Base-by-base conservation (phyloP, 2,329 filamentous ascomycete species). In the Ophiocordyceps camponoti-rufipedis region DNA sequence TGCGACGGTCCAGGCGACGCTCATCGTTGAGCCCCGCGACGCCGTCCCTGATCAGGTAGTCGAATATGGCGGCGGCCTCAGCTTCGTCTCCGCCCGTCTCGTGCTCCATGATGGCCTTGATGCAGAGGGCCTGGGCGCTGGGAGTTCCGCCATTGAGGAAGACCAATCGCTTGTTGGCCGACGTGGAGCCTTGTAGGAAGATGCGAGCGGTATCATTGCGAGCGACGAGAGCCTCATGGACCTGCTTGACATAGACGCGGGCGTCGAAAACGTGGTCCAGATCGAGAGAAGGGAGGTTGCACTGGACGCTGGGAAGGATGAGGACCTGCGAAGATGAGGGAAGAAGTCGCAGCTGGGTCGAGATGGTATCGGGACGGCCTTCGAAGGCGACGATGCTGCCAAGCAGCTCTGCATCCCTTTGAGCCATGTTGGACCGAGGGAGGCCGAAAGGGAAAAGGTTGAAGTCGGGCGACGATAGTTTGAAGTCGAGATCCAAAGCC, bases 341-440 rank as follows among this genome's bases (percentile, higher is more conserved):
- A 11, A 81, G 66, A 3, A 80, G 65, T 42, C 69, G 69, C 38
- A 80, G 60, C 52, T 81, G 77, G 4, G 73, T 78, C 23, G 71
- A 68, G 29, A 80, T 64, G 29, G 65, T 61, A 42, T 77, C 69
- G 23, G 59, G 53, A 31, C 72, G 65, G 6, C 77, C 77, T 54
- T 80, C 77, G 46, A 81, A 69, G 49, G 75, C 74, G 45, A 81
- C 65, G 45, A 80, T 58, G 54, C 66, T 72, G 42, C 75, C 74
- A 42, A 53, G 46, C 31, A 49, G 44, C n/a, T 52, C 51, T 44
- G 53, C 51, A 48, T 54, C 46, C 39, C 48, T 46, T 41, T 46
- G 47, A 33, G 52, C 43, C 58, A 60, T 61, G 43, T 44, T 53
- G 40, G 28, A 12, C 12, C 29, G 29, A 31, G 29, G 29, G 10